Evolutionary conservation across 257 asterid species (phyloP), one percentile per base, ranked within the genome.

Genomic region (Solanum ossicruentum): DNA sequence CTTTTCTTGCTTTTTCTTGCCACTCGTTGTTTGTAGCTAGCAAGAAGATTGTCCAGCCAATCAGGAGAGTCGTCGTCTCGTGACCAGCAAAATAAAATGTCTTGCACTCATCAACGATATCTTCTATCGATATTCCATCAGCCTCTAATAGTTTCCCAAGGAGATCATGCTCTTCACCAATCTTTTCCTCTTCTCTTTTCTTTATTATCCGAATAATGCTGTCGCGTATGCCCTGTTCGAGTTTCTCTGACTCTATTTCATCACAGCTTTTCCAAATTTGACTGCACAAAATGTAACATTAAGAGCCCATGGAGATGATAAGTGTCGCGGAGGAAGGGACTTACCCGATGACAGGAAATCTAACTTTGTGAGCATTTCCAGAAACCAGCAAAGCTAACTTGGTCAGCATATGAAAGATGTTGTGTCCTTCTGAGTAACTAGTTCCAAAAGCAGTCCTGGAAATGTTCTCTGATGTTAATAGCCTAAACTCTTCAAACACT

Each of bases 61-160:
- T 94, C 80, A 91, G 81, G 1, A 93, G 85, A 9, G 93, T 86
- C 2, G 97, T 87, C 2, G 98, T 95, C 86, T 94, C 98, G 4
- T 94, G 97, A 21, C 98, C 98, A 3, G 97, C 97, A 13, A 93
- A 93, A 84, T 94, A 92, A 88, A 94, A 88, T 55, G 95, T 91
- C 82, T 93, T 94, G 92, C 97, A 94, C 60, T 94, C 98, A 82
- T 93, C 97, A 36, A 90, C 92, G 51, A 93, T 89, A n/a, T 92
- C 93, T 67, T 94, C 92, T 18, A 91, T 58, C 1, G 93, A 80
- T 28, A 92, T 87, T 88, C 61, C 73, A 1, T 58, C 80, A 54
- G 89, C 87, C 88, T 91, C 92, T 3, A 91, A 13, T 36, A 92
- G 94, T 88, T 89, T 91, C 10, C 86, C 94, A 18, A 93, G 92